Percentiles rank a stretch among this genome's conserved stretches.
Conservation (phyloP, 1,139 yeast species). For the Suhomyces taliae region DNA sequence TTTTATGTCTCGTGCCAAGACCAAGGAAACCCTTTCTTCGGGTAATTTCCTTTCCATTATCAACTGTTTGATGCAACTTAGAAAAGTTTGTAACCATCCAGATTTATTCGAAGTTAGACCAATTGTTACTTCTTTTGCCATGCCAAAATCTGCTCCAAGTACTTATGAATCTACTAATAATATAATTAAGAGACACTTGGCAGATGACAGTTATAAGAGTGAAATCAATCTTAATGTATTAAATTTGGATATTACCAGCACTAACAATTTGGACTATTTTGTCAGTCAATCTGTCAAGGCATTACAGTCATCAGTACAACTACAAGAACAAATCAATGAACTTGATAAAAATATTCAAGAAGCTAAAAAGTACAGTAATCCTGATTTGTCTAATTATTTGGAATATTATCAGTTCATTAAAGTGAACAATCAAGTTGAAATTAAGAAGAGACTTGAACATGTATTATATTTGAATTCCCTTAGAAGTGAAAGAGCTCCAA, state of each 20-base stretch:
- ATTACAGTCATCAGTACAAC: conserved; percentile 48
- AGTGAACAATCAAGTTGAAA: conserved; percentile 49
- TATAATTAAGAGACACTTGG: conserved; percentile 42
- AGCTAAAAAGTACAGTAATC: conserved; percentile 26
- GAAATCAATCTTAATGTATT: conserved; percentile 54
- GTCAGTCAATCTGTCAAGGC: conserved; percentile 46
- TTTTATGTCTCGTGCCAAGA: conserved; percentile 95
- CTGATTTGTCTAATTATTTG: conserved; percentile 52
- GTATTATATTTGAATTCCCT: conserved; percentile 61
- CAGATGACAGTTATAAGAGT: conserved; percentile 22
- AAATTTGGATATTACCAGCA: conserved; percentile 57
- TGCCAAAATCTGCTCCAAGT: conserved; percentile 62
- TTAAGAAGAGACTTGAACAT: conserved; percentile 55
- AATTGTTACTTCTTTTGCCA: conserved; percentile 83
- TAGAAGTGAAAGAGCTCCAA: conserved; percentile 57
- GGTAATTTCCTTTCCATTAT: conserved; percentile 95
- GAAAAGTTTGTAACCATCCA: conserved; percentile 98
- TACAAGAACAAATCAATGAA: conserved; percentile 44
- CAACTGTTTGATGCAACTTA: conserved; percentile 94
- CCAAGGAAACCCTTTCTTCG: conserved; percentile 88
- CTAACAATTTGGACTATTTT: conserved; percentile 49
- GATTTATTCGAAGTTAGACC: conserved; percentile 96
- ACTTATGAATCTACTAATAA: conserved; percentile 46
- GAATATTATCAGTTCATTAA: conserved; percentile 61
- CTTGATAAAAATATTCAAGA: conserved; percentile 37